A percentile compares a stretch with the other conserved stretches of the same genome.
Conservation (phyloP, 2,329 filamentous ascomycete species). For the Cladophialophora bantiana region DNA sequence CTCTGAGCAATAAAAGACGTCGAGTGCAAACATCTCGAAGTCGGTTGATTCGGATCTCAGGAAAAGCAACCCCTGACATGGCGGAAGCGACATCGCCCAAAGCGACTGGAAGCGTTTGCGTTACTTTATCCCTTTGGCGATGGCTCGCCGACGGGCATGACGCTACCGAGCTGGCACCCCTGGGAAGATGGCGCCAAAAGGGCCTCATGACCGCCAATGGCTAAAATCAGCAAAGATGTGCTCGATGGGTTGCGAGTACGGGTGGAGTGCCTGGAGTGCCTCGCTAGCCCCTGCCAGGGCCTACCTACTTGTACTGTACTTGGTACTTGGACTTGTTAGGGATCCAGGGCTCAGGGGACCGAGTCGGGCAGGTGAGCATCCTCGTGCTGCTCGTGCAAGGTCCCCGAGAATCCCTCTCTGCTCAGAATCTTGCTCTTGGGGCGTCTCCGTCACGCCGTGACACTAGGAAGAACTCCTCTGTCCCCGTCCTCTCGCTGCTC, state of each 20-base stretch:
- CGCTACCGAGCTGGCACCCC: background rate
- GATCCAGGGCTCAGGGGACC: too few species aligned
- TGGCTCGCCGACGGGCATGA: background rate
- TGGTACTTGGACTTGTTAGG: too few species aligned
- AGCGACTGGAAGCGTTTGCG: background rate
- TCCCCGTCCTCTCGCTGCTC: conserved; percentile 4
- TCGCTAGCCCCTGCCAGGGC: too few species aligned
- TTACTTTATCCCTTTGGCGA: background rate
- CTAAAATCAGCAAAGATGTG: background rate
- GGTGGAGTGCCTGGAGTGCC: background rate
- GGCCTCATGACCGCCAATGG: background rate
- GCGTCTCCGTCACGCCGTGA: background rate
- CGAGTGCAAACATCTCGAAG: conserved; percentile 1
- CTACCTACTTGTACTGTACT: too few species aligned
- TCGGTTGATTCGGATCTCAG: conserved; percentile 10
- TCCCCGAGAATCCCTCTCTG: background rate
- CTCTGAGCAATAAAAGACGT: background rate
- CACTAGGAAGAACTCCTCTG: background rate
- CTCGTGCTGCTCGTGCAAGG: background rate
- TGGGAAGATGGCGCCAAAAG: background rate
- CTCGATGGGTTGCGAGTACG: background rate
- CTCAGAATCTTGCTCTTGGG: background rate
- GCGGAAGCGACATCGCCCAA: background rate
- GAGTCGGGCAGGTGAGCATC: too few species aligned
- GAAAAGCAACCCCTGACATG: background rate